These are phyloP conservation scores for Xylaria sp. DNA, from an alignment of 2,329 filamentous ascomycete genomes.

Conservation along the genomic window DNA sequence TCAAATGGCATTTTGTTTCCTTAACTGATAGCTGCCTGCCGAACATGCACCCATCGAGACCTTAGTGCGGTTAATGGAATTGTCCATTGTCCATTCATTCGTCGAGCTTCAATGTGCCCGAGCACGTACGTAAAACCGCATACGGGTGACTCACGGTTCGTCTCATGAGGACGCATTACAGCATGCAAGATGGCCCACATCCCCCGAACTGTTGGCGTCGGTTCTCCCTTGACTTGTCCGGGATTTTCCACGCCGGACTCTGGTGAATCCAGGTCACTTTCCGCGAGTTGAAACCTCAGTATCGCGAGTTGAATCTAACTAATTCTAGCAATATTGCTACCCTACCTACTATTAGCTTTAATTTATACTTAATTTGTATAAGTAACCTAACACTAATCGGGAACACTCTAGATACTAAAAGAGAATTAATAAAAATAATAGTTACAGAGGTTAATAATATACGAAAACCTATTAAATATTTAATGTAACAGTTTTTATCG, in stretches of 20 bases:
- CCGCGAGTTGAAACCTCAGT: no score
- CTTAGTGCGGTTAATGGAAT: constrained; percentile 4
- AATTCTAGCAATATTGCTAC: no score
- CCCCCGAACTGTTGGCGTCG: constrained; percentile 13
- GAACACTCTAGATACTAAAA: no score
- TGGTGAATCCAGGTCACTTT: no score
- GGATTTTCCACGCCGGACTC: constrained; percentile 1
- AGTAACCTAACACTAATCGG: no score
- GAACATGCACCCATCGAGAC: constrained; percentile 1
- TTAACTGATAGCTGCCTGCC: constrained; percentile 1
- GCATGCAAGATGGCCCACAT: constrained; percentile 14
- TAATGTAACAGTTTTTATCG: no score
- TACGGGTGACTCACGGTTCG: constrained; percentile 20
- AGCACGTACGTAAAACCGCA: neutral
- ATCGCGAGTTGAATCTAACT: no score
- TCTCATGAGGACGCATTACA: neutral
- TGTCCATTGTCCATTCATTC: constrained; percentile 8
- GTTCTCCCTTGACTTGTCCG: neutral
- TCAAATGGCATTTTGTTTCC: constrained; percentile 24
- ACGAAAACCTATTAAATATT: no score
- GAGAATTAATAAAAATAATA: no score
- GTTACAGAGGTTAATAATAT: no score
- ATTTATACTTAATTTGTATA: no score
- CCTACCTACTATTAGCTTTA: no score
- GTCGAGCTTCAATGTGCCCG: neutral